Percentiles rank a stretch among this genome's conserved stretches.
phyloP scores from a whole-genome alignment of 2,329 filamentous ascomycete genomes.

The Cladosporium phlei region DNA sequence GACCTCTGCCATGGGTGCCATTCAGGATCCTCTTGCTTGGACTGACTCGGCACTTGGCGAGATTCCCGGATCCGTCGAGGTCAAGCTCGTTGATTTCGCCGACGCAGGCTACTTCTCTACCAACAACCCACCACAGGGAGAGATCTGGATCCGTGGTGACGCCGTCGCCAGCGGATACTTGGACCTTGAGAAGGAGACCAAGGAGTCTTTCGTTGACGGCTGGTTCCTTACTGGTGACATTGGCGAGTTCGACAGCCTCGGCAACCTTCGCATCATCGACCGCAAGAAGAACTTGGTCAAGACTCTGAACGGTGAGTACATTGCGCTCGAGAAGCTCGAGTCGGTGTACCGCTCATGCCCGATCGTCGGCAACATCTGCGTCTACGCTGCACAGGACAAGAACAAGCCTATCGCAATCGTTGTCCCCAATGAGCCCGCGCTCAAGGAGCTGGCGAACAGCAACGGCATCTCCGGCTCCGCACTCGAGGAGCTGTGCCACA shows the following conservation, averaged over 20 bases:
- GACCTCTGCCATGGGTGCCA: conserved; percentile 67
- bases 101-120: conserved; percentile 81
- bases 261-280: conserved; percentile 83
- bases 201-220: conserved; percentile 67
- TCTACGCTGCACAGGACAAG: conserved; percentile 72
- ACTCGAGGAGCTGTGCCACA: conserved; percentile 61
- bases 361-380: conserved; percentile 81
- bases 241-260: conserved; percentile 76
- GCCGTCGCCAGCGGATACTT: conserved; percentile 75
- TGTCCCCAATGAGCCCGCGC: conserved; percentile 53
- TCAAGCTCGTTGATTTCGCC: conserved; percentile 86
- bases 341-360: conserved; percentile 76
- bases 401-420: conserved; percentile 79
- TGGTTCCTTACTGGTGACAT: conserved; percentile 99
- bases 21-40: conserved; percentile 82
- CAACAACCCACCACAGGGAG: conserved; percentile 76
- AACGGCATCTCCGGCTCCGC: conserved; percentile 59
- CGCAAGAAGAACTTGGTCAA: conserved; percentile 98
- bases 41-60: conserved; percentile 72
- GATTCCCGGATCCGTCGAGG: conserved; percentile 69
- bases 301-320: conserved; percentile 92
- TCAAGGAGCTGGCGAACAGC: conserved; percentile 52
- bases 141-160: conserved; percentile 81
- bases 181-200: conserved; percentile 79
- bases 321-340: conserved; percentile 92